These are phyloP conservation scores for Hevea brasiliensis DNA, from an alignment of 345 rosid genomes.

Conservation along the genomic window DNA sequence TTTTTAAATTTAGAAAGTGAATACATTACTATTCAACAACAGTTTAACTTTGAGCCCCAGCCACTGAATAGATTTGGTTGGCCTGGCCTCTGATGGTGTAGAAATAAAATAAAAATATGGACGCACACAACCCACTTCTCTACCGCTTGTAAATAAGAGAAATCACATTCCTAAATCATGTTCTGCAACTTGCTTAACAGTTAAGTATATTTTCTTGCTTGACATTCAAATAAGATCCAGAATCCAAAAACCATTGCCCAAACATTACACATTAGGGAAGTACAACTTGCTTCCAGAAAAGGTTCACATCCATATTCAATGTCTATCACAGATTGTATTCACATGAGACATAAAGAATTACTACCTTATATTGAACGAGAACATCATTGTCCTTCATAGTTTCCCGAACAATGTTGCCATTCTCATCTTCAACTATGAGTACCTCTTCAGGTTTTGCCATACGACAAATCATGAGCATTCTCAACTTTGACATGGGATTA, in stretches of 20 bases:
- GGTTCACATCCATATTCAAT: neutral
- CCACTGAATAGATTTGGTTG: neutral
- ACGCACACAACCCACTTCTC: too few species aligned
- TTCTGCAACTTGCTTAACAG: neutral
- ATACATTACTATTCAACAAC: neutral
- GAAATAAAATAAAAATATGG: neutral
- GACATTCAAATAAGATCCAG: neutral
- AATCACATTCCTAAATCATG: neutral
- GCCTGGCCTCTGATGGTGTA: neutral
- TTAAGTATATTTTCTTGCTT: too few species aligned
- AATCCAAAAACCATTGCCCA: neutral
- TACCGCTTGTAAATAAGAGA: neutral
- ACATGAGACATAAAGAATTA: slow-evolving; percentile 5
- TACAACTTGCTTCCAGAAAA: neutral
- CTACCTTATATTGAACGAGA: slow-evolving; percentile 97
- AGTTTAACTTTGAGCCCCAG: neutral
- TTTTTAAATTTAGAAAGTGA: neutral
- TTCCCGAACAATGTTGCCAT: slow-evolving; percentile 97
- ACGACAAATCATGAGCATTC: slow-evolving; percentile 94
- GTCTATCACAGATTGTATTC: neutral
- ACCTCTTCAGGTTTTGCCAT: slow-evolving; percentile 99
- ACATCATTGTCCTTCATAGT: slow-evolving; percentile 99
- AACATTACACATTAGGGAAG: neutral
- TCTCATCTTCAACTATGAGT: slow-evolving; percentile 98
- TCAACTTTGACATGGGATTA: slow-evolving; percentile 79